Evolutionary conservation across 2,329 filamentous ascomycete genomes (phyloP).

Genomic region (Cladophialophora chaetospira): DNA sequence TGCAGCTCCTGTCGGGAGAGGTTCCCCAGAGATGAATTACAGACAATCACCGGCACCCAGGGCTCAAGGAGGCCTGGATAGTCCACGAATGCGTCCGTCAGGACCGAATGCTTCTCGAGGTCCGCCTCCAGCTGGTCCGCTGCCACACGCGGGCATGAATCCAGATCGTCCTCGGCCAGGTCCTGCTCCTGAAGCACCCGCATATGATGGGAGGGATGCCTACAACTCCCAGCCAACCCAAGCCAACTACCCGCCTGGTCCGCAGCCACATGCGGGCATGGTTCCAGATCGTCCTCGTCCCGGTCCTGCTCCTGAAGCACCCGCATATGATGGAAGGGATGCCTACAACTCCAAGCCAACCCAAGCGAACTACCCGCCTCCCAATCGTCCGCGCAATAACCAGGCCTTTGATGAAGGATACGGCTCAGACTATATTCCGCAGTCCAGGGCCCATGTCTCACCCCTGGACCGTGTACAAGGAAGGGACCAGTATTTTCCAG

Average conservation of each 20-base stretch:
- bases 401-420: conserved; percentile 18
- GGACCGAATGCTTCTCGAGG: conserved; percentile 10
- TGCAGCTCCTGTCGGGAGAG: conserved; percentile 1
- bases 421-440: conserved; percentile 19
- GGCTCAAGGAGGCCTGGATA: conserved; percentile 5
- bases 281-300: conserved; percentile 9
- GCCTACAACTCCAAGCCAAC: conserved; percentile 4
- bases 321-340: conserved; percentile 3
- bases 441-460: conserved; percentile 22
- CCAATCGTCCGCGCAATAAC: conserved; percentile 9
- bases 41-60: conserved; percentile 8
- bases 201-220: conserved; percentile 5
- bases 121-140: conserved; percentile 1
- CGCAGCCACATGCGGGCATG: not conserved
- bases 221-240: conserved; percentile 8
- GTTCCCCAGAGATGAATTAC: conserved; percentile 10
- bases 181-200: not conserved
- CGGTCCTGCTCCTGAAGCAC: not conserved
- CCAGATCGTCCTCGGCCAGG: conserved; percentile 7
- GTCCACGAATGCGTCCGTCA: conserved; percentile 14
- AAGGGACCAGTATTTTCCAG: conserved; percentile 25
- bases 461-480: conserved; percentile 50
- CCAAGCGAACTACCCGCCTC: not conserved
- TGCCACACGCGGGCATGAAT: not conserved
- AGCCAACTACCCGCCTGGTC: not conserved